Conservation (phyloP, 106 monocot species). For the Amphibolis antarctica region DNA sequence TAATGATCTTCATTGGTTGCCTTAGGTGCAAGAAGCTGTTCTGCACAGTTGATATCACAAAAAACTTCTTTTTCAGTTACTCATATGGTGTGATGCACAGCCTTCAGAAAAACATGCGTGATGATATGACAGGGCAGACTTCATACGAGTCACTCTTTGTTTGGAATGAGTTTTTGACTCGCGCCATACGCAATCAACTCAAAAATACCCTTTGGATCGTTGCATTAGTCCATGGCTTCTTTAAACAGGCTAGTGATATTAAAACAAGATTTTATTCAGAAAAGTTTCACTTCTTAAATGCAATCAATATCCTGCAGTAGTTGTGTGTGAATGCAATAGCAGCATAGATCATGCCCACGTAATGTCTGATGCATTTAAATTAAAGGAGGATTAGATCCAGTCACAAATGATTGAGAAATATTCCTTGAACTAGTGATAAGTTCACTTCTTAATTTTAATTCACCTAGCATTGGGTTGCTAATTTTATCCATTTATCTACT, state of each 20-base stretch:
- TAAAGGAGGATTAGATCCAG: no score
- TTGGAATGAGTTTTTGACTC: conserved; percentile 88
- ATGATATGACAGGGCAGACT: conserved; percentile 28
- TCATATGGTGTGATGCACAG: conserved; percentile 77
- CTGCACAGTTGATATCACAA: conserved; percentile 70
- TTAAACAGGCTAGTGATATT: conserved; percentile 52
- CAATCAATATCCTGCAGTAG: neutral
- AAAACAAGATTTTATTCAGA: neutral
- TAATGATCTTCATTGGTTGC: conserved; percentile 7
- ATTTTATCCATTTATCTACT: no score
- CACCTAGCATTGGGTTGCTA: no score
- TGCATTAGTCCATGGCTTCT: conserved; percentile 80
- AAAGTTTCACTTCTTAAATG: neutral
- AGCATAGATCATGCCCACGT: no score
- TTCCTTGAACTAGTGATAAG: no score
- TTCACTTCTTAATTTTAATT: no score
- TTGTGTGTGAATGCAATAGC: neutral
- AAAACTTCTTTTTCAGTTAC: conserved; percentile 91
- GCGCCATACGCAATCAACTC: conserved; percentile 42
- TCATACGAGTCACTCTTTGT: conserved; percentile 81
- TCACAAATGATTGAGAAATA: no score
- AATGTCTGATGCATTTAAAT: no score
- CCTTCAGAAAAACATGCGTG: conserved; percentile 64
- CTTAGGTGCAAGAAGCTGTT: conserved; percentile 79
- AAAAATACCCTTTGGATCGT: conserved; percentile 76